Evolutionary conservation across 2,329 filamentous ascomycete genomes (phyloP), one percentile per base, ranked within the genome.

Genomic region (Sphaerulina musiva): DNA sequence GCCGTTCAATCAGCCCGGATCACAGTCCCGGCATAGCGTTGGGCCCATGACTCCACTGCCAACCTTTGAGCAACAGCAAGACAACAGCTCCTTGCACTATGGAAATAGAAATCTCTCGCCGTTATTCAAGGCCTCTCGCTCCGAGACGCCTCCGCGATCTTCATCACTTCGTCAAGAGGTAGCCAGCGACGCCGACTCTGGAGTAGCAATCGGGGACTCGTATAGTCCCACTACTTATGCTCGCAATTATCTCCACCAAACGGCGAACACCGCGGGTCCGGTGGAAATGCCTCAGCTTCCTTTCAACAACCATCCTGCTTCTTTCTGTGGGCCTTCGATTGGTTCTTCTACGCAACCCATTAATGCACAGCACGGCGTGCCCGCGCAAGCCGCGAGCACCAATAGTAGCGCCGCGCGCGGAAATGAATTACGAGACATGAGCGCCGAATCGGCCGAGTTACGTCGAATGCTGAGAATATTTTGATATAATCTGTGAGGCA

Each of bases 21-120:
- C 48, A 11, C 26, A 44, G 8, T n/a, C 48, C 17, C 8, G 48
- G 34, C 32, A 39, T n/a, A 62, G 59, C 10, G 66, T 68, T 43
- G 63, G 63, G 8, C 60, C 64, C 6, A 49, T 53, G 9, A 64
- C 65, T 20, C 66, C 65, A 34, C 64, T 53, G 39, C 51, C 54
- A n/a, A 42, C 65, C 31, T 64, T 66, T 23, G 38, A 53, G 40
- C 56, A 62, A 29, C 59, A 62, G 32, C 57, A 61, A 23, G 60
- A 63, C 38, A 58, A 63, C 42, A 62, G 62, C 48, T 56, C 64
- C n/a, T 55, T 66, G 2, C 69, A 70, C 53, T 76, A 75, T 57
- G 75, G 76, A 44, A 74, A 74, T 49, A 70, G 70, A 40, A 77
- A 77, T 56, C 72, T 78, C 34, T 76, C 75, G 2, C 74, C 74